Base-by-base conservation (phyloP, 2,329 filamentous ascomycete genomes). In the Aschersonia sp. region DNA sequence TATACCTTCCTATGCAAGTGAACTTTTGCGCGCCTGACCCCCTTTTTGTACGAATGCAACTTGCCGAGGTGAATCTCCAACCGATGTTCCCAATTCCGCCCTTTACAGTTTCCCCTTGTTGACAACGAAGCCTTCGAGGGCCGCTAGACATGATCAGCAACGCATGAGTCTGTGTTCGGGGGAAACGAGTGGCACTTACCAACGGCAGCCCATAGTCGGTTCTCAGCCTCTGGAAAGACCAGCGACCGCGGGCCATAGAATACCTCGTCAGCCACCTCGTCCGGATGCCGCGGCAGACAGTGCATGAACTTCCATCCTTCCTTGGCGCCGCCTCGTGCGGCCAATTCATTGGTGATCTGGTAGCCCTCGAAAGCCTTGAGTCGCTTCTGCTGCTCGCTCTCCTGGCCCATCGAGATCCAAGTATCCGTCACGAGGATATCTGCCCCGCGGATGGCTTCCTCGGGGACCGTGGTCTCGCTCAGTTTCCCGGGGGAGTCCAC, bases 401-500 rank as follows among this genome's bases (percentile, higher is more conserved):
- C 92, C 66, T 97, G 90, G 44, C 92, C 92, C 92, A 98, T 98
- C 1, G 87, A 94, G 32, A 98, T 78, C 92, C 92, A 98, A 1
- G 92, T 98, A 60, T 98, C 92, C 1, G 92, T 98, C 29, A 97
- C 88, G 49, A 98, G 71, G 47, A 97, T 76, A 62, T 98, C 84
- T 4, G 92, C 90, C 53, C 82, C 71, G 68, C 85, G 85, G 60
- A 95, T 80, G 5, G 76, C 92, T 58, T 94, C 86, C 61, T 92
- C 86, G 0, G 90, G 92, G 1, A 84, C 70, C 29, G 74, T 83
- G 0, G 87, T 94, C 65, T 94, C 84, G 5, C 67, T 69, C 35
- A 95, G 72, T 55, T 74, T 80, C 12, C 85, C 85, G 2, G 81
- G 72, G 0, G 68, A 72, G 12, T 68, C 56, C 5, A 82, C 69